phyloP scores from a whole-genome alignment of 2,329 filamentous ascomycete genomes.

The Gnomoniopsis smithogilvyi region DNA sequence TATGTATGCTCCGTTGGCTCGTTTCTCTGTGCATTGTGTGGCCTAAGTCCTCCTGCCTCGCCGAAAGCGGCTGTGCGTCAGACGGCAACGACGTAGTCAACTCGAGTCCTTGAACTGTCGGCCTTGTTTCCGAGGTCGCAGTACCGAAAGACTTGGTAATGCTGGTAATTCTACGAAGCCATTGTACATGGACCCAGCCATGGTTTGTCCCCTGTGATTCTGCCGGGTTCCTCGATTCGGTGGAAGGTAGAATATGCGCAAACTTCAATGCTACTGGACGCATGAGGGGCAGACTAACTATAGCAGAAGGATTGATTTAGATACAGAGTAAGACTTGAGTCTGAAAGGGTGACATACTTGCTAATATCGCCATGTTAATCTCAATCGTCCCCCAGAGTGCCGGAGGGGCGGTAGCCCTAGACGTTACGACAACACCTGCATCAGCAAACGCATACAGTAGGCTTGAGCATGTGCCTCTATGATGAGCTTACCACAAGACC shows the following conservation, averaged over 20 bases:
- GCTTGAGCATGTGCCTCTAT: too few species aligned
- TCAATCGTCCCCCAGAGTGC: slow-evolving; percentile 4
- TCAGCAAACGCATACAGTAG: neutral
- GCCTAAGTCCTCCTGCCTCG: too few species aligned
- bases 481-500: neutral
- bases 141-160: neutral
- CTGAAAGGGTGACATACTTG: neutral
- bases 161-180: neutral
- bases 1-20: too few species aligned
- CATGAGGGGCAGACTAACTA: slow-evolving; percentile 2
- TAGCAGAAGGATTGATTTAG: neutral
- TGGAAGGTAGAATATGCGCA: neutral
- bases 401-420: slow-evolving; percentile 1
- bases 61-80: too few species aligned
- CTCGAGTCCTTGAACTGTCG: neutral
- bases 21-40: too few species aligned
- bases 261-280: neutral
- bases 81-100: neutral
- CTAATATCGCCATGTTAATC: slow-evolving; percentile 5
- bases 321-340: fast-evolving
- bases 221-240: neutral
- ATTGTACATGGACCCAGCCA: slow-evolving; percentile 4
- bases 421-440: neutral
- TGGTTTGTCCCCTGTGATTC: neutral
- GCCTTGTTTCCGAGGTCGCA: neutral